Evolutionary conservation across 1,284 basidiomycete genomes (phyloP).

Genomic region (Ganoderma boninense): DNA sequence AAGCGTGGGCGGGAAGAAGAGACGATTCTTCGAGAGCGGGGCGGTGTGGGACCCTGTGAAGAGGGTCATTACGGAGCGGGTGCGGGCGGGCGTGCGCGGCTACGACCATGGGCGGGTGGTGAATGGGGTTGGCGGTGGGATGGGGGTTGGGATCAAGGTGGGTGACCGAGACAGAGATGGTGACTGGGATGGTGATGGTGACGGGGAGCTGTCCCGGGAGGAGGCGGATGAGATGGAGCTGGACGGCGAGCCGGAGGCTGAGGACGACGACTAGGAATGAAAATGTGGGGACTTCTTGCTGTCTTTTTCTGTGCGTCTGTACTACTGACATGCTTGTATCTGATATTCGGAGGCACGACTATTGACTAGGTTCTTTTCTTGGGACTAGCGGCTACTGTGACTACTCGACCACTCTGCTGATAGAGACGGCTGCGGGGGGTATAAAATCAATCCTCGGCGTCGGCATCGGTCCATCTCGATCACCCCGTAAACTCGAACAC

Average conservation of each 20-base stretch:
- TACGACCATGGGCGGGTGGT: slow-evolving; percentile 7
- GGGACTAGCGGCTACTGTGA: no score
- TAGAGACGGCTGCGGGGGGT: no score
- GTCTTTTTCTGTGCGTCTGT: background rate
- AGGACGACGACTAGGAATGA: slow-evolving; percentile 9
- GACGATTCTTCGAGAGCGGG: slow-evolving; percentile 67
- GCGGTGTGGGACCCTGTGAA: slow-evolving; percentile 50
- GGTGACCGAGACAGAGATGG: background rate
- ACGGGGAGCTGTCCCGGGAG: no score
- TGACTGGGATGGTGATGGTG: background rate
- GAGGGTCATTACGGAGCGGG: slow-evolving; percentile 36
- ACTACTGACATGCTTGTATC: background rate
- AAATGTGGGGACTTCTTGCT: background rate
- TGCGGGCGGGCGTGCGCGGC: slow-evolving; percentile 22
- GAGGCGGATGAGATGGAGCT: slow-evolving; percentile 17
- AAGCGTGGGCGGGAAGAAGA: slow-evolving; percentile 37
- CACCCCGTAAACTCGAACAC: slow-evolving; percentile 26
- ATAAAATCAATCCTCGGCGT: no score
- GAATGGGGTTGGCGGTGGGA: background rate
- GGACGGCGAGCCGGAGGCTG: slow-evolving; percentile 14
- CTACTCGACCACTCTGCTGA: background rate
- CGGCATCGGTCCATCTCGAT: background rate
- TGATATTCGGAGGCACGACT: background rate
- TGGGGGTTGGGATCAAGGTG: background rate
- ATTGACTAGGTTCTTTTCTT: background rate